Conservation (phyloP, 2,329 filamentous ascomycete species). For the Lecanicillium sp. region DNA sequence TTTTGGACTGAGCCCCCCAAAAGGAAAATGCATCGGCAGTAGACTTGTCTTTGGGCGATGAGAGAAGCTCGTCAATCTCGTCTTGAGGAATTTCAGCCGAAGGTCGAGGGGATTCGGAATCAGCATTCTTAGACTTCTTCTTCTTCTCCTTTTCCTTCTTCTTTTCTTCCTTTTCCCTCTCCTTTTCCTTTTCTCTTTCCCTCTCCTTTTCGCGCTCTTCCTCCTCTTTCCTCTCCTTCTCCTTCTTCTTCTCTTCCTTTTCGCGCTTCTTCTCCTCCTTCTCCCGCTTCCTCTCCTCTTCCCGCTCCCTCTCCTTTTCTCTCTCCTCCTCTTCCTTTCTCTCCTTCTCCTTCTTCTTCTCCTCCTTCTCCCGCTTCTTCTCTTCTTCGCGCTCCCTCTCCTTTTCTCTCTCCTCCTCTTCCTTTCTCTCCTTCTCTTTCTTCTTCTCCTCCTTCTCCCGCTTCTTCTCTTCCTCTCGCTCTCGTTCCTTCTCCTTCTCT, state of each 20-base stretch:
- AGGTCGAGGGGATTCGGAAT: conserved; percentile 15
- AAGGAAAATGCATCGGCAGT: conserved; percentile 47
- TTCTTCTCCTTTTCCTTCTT: conserved; percentile 22
- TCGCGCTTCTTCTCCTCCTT: conserved; percentile 21
- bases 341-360: conserved; percentile 15
- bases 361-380: background rate
- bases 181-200: conserved; percentile 19
- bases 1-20: conserved; percentile 46
- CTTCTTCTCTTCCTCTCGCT: conserved; percentile 18
- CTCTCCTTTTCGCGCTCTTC: conserved; percentile 16
- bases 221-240: conserved; percentile 16
- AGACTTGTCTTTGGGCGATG: conserved; percentile 24
- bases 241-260: conserved; percentile 23
- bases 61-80: conserved; percentile 38
- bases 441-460: conserved; percentile 19
- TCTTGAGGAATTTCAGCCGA: conserved; percentile 33
- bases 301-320: conserved; percentile 13
- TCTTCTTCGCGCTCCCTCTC: conserved; percentile 20
- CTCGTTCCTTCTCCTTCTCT: conserved; percentile 20
- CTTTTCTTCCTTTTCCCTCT: conserved; percentile 18
- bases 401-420: conserved; percentile 15
- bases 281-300: conserved; percentile 20
- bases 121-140: conserved; percentile 20
- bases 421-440: conserved; percentile 9
- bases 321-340: conserved; percentile 17